Conservation (phyloP, 1,284 basidiomycete species). For the Ceratobasidium sp. region DNA sequence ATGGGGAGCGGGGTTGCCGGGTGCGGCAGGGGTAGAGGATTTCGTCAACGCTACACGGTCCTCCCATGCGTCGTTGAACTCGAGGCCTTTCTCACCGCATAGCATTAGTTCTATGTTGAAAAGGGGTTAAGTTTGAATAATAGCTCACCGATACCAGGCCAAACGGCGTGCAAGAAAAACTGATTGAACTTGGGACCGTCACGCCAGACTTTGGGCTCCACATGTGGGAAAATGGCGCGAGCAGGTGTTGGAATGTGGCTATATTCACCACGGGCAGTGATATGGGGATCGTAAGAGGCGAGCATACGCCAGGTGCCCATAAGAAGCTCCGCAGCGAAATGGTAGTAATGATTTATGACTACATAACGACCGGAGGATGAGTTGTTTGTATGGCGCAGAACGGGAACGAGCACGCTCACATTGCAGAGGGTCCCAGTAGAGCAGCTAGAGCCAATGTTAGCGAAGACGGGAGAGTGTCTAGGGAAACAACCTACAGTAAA, state of each 20-base stretch:
- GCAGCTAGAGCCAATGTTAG: conserved; percentile 21
- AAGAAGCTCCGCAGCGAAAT: conserved; percentile 45
- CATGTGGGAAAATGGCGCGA: conserved; percentile 42
- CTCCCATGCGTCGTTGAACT: conserved; percentile 46
- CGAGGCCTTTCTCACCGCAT: conserved; percentile 23
- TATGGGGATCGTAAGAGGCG: conserved; percentile 41
- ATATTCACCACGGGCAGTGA: conserved; percentile 37
- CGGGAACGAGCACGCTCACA: not conserved
- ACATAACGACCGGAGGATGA: too few species aligned
- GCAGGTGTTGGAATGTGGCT: conserved; percentile 43
- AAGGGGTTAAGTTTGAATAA: not conserved
- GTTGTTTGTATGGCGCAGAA: not conserved
- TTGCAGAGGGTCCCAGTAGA: conserved; percentile 43
- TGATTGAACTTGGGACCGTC: conserved; percentile 44
- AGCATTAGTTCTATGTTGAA: not conserved
- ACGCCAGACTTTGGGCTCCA: conserved; percentile 42
- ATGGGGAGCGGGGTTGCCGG: conserved; percentile 11
- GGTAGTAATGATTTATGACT: conserved; percentile 49
- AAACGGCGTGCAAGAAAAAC: conserved; percentile 46
- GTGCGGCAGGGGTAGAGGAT: conserved; percentile 16
- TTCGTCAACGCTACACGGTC: conserved; percentile 44
- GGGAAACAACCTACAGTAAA: conserved; percentile 37
- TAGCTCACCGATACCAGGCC: conserved; percentile 32
- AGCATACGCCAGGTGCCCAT: conserved; percentile 43
- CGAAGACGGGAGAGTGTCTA: not conserved